Evolutionary conservation across 768 basidiomycete genomes (phyloP), one percentile per base, ranked within the genome.

Genomic region (Kwoniella newhampshirensis): DNA sequence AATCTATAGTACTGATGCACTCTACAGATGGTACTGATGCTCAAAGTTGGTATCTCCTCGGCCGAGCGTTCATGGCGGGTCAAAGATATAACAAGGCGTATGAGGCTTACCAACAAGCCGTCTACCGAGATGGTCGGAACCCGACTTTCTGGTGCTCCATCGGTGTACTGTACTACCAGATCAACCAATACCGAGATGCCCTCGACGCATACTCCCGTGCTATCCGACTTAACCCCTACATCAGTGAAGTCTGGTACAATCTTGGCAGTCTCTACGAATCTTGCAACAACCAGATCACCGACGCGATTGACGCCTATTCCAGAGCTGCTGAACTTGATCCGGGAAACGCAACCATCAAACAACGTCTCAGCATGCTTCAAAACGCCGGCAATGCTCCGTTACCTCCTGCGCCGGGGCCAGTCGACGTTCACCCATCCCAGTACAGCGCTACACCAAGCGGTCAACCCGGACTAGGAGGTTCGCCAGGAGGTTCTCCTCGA

Each of bases 121-220:
- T 99, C 17, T 98, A 98, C 78, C 89, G 94, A 51, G 96, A 99
- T 70, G 96, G 94, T 20, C 89, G 92, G 57, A 99, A 98, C 75
- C 96, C 96, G 0, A 97, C 96, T 0, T 99, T 97, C 78, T 98
- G 96, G 96, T 98, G 94, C 75, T 94, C 91, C 21, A 99, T 99
- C 70, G 96, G 96, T 44, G 96, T 99, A 0, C 83, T 99, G 1
- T 99, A 99, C 76, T 99, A 96, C 82, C 93, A 99, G 75, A 97
- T 99, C 81, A 98, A 97, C 78, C 96, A 99, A 75, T 99, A 90
- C 80, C 91, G 93, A 50, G 96, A 99, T 71, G 94, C 94, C 2
- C 86, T 99, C 35, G 96, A 99, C 71, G 96, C 96, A 9, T 99
- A 99, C 77, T 98, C 96, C 26, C 88, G 94, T 15, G 96, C 96